phyloP scores from a whole-genome alignment of 441 rosid species.

The Gossypium trilobum region DNA sequence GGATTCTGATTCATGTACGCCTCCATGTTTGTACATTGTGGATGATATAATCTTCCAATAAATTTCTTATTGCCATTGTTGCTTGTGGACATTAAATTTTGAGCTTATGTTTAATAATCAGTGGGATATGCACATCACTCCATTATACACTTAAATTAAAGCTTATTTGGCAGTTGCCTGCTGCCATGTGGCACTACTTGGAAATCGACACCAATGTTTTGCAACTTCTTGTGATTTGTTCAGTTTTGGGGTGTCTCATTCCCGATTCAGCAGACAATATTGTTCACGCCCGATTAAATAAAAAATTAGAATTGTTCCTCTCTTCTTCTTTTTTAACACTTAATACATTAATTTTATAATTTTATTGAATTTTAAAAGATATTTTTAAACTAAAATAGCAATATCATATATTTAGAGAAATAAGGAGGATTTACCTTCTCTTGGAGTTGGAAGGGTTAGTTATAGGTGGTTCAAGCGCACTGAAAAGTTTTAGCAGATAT shows the following conservation, averaged over 20 bases:
- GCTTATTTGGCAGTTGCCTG: background rate
- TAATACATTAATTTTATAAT: background rate
- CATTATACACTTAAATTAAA: background rate
- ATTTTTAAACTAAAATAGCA: background rate
- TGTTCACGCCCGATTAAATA: background rate
- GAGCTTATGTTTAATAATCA: background rate
- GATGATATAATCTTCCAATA: conserved; percentile 16
- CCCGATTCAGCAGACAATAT: background rate
- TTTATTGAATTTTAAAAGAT: background rate
- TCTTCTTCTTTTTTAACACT: too few relatives aligned
- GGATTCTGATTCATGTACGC: background rate
- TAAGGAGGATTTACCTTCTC: background rate
- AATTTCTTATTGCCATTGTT: background rate
- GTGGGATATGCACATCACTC: conserved; percentile 15
- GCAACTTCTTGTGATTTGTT: background rate
- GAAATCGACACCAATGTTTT: background rate
- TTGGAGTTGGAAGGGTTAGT: background rate
- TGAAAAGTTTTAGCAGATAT: background rate
- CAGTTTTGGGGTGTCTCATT: background rate
- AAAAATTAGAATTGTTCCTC: too few relatives aligned
- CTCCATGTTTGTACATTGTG: background rate
- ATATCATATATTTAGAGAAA: background rate
- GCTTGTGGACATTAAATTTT: conserved; percentile 4
- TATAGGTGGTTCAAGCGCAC: background rate
- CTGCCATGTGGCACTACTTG: background rate